Conservation (phyloP, 2,329 filamentous ascomycete genomes). For the Thelonectria rubi region DNA sequence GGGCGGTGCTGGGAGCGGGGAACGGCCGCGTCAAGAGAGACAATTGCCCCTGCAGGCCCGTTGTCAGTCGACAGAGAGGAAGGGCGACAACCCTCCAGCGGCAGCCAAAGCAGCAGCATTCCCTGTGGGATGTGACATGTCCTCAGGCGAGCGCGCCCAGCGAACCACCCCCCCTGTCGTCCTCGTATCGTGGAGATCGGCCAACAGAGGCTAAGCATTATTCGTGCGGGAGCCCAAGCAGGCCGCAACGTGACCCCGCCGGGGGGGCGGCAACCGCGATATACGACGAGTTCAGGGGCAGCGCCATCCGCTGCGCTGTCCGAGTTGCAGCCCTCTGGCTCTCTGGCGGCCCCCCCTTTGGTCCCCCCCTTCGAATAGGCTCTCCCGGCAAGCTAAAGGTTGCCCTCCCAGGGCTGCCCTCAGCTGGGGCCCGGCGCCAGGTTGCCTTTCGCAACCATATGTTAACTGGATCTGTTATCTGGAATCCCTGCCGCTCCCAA, state of each 20-base stretch:
- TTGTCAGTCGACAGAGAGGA: no score
- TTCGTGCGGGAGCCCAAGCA: no score
- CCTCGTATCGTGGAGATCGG: slow-evolving; percentile 23
- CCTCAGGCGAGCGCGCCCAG: neutral
- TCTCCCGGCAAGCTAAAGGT: no score
- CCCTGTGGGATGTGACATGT: neutral
- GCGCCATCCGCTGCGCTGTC: neutral
- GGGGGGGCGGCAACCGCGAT: slow-evolving; percentile 4
- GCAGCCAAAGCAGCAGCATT: neutral
- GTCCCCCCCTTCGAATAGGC: no score
- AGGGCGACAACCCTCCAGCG: no score
- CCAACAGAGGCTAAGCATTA: neutral
- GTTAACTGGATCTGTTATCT: slow-evolving; percentile 32
- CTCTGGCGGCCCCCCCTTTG: no score
- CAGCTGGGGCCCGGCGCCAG: slow-evolving; percentile 21
- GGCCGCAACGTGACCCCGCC: neutral
- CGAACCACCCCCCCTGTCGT: neutral
- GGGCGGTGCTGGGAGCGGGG: neutral
- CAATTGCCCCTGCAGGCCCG: no score
- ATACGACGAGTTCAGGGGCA: slow-evolving; percentile 7
- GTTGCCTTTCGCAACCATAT: neutral
- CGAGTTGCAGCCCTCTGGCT: no score
- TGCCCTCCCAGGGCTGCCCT: slow-evolving; percentile 6
- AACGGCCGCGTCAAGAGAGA: neutral
- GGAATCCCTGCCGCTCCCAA: slow-evolving; percentile 1